A percentile compares a stretch with the other conserved stretches of the same genome.
These are phyloP conservation scores for Stenocarpella maydis DNA, from an alignment of 2,329 filamentous ascomycete species.

Conservation along the genomic window DNA sequence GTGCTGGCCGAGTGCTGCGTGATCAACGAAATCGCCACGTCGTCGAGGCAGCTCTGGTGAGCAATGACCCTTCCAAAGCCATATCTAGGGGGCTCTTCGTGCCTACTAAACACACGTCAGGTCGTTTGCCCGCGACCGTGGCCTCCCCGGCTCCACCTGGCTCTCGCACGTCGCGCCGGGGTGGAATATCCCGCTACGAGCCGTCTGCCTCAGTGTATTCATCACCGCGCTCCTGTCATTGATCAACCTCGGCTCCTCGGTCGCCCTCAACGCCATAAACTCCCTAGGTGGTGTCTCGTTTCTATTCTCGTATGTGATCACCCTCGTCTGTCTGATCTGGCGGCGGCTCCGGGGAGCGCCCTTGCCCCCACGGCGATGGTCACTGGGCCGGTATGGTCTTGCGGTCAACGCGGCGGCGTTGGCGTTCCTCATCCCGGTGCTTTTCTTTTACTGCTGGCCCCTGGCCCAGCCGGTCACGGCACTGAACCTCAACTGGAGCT, in stretches of 20 bases:
- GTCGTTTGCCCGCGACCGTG: conserved; percentile 9
- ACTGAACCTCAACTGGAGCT: conserved; percentile 16
- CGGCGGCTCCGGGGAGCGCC: background rate
- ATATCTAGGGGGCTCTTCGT: no score
- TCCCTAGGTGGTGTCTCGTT: background rate
- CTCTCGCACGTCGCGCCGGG: background rate
- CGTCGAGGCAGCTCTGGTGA: conserved; percentile 9
- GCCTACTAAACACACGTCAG: background rate
- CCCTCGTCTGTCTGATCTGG: conserved; percentile 2
- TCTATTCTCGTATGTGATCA: conserved; percentile 12
- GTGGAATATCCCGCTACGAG: background rate
- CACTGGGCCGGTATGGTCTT: background rate
- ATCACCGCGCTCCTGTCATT: background rate
- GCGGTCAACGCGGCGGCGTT: background rate
- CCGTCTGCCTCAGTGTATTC: background rate
- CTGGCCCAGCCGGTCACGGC: background rate
- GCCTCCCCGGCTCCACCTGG: conserved; percentile 3
- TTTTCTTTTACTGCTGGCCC: conserved; percentile 15
- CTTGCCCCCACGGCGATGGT: background rate
- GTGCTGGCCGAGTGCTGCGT: background rate
- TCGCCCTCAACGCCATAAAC: conserved; percentile 9
- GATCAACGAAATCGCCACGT: conserved; percentile 15
- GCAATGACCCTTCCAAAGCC: background rate
- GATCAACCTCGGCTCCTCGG: background rate
- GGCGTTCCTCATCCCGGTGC: background rate